A percentile compares a stretch with the other conserved stretches of the same genome.
These are phyloP conservation scores for Neolentinus lepideus DNA, from an alignment of 1,284 basidiomycete species.

Conservation along the genomic window DNA sequence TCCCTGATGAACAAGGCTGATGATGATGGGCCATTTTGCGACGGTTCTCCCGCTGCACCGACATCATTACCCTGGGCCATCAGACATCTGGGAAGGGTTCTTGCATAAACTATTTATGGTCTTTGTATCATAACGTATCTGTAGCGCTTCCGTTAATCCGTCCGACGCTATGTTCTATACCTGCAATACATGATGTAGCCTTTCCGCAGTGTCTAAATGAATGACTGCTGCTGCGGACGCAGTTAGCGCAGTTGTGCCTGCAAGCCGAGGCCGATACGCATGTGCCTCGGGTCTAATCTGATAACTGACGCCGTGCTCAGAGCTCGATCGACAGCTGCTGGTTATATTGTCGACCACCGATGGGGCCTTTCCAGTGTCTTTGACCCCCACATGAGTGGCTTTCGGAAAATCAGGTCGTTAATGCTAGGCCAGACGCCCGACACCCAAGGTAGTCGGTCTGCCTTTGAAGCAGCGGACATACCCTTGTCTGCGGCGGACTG, in stretches of 20 bases:
- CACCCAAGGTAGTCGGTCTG: neutral
- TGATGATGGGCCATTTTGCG: too few species aligned
- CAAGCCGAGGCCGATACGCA: neutral
- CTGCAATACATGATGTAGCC: neutral
- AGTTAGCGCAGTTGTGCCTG: too few species aligned
- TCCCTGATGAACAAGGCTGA: conserved; percentile 26
- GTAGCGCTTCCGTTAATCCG: neutral
- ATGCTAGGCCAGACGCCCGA: neutral
- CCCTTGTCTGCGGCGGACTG: neutral
- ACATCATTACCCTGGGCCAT: too few species aligned
- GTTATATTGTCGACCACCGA: neutral
- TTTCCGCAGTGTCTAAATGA: too few species aligned
- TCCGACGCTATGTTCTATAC: too few species aligned
- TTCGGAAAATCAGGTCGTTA: conserved; percentile 1
- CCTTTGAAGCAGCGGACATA: neutral
- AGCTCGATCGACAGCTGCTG: neutral
- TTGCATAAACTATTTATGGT: neutral
- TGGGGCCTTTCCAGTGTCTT: neutral
- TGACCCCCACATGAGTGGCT: neutral
- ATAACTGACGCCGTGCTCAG: neutral
- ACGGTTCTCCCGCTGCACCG: neutral
- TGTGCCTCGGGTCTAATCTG: neutral
- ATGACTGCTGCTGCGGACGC: too few species aligned
- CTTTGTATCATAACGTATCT: neutral
- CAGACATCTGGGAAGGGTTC: too few species aligned